Evolutionary conservation across 1,139 yeast genomes (phyloP), one percentile per base, ranked within the genome.

Genomic region (Taphrina flavorubra): DNA sequence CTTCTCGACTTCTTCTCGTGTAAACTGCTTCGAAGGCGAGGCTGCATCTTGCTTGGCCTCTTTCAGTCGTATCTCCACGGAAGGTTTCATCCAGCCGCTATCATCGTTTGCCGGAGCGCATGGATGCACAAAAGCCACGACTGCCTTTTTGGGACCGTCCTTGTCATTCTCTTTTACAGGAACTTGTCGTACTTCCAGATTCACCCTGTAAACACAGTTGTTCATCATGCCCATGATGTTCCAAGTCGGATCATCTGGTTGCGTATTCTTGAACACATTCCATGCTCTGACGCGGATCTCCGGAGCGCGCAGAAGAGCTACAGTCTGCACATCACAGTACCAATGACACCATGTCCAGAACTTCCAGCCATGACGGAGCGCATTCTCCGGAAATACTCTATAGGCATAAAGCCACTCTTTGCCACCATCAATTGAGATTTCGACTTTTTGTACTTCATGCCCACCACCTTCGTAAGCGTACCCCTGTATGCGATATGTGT

Each of bases 161-260:
- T 46, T 46, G 51, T 46, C 31, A 16, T 46, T n/a, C 4, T n/a
- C 18, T 42, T 69, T 68, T 13, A 76, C 67, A 14, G 68, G 71
- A 67, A 62, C 65, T 11, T 69, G 71, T 2, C 70, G 72, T 14
- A 66, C 62, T 10, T 71, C 70, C 16, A 77, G 74, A 2, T 79
- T 79, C n/a, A 78, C 76, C 18, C 80, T 70, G 66, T 76, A 77
- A 79, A 79, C 77, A 78, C 80, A 77, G 61, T 78, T 78, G 65
- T 77, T 77, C 68, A 77, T 70, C 80, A 78, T 78, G 0, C 79
- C 76, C 18, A 78, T 75, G 16, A 78, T 78, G 65, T 77, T 78
- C 79, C 80, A 78, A 68, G 77, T 77, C 79, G 77, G 77, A 59
- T 76, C 75, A 65, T 79, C 72, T 10, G 79, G 80, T 67, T 78